Base-by-base conservation (phyloP, 2,329 filamentous ascomycete genomes). In the Hirsutella thompsonii region DNA sequence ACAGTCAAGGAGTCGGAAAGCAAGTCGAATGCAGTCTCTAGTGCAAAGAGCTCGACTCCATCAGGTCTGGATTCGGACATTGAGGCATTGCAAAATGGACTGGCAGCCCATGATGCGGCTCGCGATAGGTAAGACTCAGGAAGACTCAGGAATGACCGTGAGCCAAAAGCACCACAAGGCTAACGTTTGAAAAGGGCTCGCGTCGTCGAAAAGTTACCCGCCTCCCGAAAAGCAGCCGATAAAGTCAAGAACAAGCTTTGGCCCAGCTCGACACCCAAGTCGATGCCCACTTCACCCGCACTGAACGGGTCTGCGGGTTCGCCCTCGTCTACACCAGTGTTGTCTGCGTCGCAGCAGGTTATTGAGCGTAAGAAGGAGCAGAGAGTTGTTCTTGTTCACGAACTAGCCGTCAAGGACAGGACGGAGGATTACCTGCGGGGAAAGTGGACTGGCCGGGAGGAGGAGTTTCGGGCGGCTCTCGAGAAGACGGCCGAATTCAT, bases 401-500 rank as follows among this genome's bases (percentile, higher is more conserved):
- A 79, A 47, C 59, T 81, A 18, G 76, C 77, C 26, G 66, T 72
- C 6, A 60, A 65, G 43, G 70, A 77, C 13, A 65, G 68, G 47
- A 56, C 67, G 1, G 67, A 68, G 18, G 63, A 70, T 8, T 64
- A 70, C 39, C 55, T 81, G 3, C 55, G 61, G 41, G 57, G 59
- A 37, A 70, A 68, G 39, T 77, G 72, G 66, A 56, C 66, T 1
- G 69, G 71, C 38, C 61, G 66, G 10, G 64, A 68, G 28, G 58
- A 66, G n/a, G 76, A 80, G 14, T 69, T 81, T 48, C 64, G 65
- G 41, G 55, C 60, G 3, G 69, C 69, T 1, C 56, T 81, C 11
- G 63, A 71, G 38, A 81, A 80, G 57, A 73, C 77, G 19, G 76
- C 73, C 23, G 69, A 73, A 43, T 66, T 67, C 41, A 64, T 70